phyloP scores from a whole-genome alignment of 2,329 filamentous ascomycete genomes.

The Ophiostoma angusticollis region DNA sequence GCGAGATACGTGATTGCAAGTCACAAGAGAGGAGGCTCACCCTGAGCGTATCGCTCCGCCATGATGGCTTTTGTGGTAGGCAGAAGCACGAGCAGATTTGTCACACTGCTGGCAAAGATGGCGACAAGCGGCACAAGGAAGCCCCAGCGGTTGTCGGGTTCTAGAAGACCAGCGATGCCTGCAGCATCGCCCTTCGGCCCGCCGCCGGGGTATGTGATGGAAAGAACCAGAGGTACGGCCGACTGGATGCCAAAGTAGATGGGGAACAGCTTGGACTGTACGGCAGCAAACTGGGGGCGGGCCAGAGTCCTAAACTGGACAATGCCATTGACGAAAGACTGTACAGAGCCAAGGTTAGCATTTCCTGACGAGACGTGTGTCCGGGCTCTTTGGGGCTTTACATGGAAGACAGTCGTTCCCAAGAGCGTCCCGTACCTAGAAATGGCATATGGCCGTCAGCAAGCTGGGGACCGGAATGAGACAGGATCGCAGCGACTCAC shows the following conservation, averaged over 20 bases:
- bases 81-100: slow-evolving; percentile 59
- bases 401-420: slow-evolving; percentile 78
- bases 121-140: slow-evolving; percentile 57
- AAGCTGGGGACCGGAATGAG: neutral
- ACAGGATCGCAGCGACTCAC: no score
- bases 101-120: slow-evolving; percentile 56
- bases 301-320: slow-evolving; percentile 66
- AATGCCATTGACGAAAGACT: slow-evolving; percentile 60
- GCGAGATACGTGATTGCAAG: no score
- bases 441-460: neutral
- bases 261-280: slow-evolving; percentile 74
- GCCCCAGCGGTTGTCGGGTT: slow-evolving; percentile 45
- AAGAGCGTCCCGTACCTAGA: slow-evolving; percentile 74
- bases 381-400: no score
- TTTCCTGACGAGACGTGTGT: no score
- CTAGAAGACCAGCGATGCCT: slow-evolving; percentile 43
- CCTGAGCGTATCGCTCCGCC: slow-evolving; percentile 64
- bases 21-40: slow-evolving; percentile 39
- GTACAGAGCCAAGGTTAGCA: slow-evolving; percentile 1
- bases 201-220: slow-evolving; percentile 64
- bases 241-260: slow-evolving; percentile 83
- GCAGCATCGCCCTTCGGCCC: slow-evolving; percentile 23
- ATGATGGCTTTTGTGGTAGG: slow-evolving; percentile 66
- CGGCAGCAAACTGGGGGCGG: slow-evolving; percentile 64
- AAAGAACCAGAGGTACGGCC: slow-evolving; percentile 56